phyloP scores from a whole-genome alignment of 2,329 filamentous ascomycete species.

The Beauveria sp. region DNA sequence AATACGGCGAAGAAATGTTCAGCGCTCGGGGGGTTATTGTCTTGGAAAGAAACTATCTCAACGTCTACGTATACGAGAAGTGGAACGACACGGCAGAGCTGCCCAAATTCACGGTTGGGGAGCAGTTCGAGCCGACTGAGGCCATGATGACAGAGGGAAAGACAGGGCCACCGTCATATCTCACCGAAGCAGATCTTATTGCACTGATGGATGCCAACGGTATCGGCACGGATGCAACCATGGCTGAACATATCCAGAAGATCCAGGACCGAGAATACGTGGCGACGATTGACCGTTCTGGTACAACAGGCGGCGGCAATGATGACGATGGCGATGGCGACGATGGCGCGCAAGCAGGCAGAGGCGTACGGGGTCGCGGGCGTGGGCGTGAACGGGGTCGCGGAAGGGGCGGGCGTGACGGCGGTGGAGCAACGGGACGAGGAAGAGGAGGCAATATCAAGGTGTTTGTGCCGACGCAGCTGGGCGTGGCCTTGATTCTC shows the following conservation, averaged over 20 bases:
- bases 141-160: conserved; percentile 83
- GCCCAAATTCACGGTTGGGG: conserved; percentile 70
- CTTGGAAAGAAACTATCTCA: conserved; percentile 82
- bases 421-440: conserved; percentile 33
- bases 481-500: conserved; percentile 86
- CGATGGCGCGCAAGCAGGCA: conserved; percentile 11
- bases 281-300: conserved; percentile 46
- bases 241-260: conserved; percentile 97
- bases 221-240: conserved; percentile 96
- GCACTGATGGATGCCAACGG: conserved; percentile 97
- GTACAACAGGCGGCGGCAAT: conserved; percentile 28
- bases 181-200: conserved; percentile 94
- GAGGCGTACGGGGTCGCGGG: conserved; percentile 42
- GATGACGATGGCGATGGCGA: conserved; percentile 23
- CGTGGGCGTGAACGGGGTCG: conserved; percentile 30
- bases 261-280: conserved; percentile 89
- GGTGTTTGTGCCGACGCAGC: conserved; percentile 86
- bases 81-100: conserved; percentile 85
- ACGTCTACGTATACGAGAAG: conserved; percentile 93
- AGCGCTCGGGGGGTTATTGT: conserved; percentile 77
- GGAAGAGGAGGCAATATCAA: conserved; percentile 50
- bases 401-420: conserved; percentile 34
- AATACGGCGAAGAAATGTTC: conserved; percentile 79
- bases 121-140: conserved; percentile 80
- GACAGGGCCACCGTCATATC: conserved; percentile 73